Evolutionary conservation across 306 rosid genomes (phyloP).

Genomic region (Hippophae tibetana): DNA sequence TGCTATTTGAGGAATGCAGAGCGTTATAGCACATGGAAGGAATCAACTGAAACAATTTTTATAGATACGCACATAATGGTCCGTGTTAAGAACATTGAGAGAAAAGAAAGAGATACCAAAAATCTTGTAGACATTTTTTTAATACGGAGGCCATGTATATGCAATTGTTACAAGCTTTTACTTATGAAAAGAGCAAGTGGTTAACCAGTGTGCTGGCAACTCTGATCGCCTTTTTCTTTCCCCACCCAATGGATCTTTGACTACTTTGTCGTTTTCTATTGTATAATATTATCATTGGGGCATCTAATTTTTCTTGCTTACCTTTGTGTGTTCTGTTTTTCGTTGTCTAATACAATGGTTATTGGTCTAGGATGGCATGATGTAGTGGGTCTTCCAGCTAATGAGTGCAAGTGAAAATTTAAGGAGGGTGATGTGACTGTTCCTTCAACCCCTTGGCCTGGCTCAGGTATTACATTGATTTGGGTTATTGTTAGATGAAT

Average conservation of each 20-base stretch:
- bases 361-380: conserved; percentile 85
- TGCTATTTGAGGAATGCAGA: conserved; percentile 95
- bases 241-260: not conserved
- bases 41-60: conserved; percentile 64
- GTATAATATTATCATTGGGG: not conserved
- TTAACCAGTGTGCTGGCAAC: not conserved
- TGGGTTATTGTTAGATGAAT: conserved; percentile 2
- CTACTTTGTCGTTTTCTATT: not conserved
- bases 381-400: conserved; percentile 71
- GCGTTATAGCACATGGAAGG: conserved; percentile 97
- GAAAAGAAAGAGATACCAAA: conserved; percentile 81
- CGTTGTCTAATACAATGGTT: conserved; percentile 10
- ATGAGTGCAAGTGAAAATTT: conserved; percentile 86
- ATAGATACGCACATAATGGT: conserved; percentile 60
- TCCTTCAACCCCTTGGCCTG: conserved; percentile 86
- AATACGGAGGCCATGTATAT: not conserved
- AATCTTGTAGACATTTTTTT: not conserved
- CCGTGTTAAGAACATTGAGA: conserved; percentile 76
- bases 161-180: not conserved
- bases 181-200: not conserved
- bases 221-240: not conserved
- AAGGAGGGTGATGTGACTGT: conserved; percentile 99
- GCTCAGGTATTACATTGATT: conserved; percentile 59
- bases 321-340: not conserved
- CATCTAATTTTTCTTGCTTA: not conserved